These are phyloP conservation scores for Coprinellus micaceus DNA, from an alignment of 768 basidiomycete genomes.

Conservation along the genomic window DNA sequence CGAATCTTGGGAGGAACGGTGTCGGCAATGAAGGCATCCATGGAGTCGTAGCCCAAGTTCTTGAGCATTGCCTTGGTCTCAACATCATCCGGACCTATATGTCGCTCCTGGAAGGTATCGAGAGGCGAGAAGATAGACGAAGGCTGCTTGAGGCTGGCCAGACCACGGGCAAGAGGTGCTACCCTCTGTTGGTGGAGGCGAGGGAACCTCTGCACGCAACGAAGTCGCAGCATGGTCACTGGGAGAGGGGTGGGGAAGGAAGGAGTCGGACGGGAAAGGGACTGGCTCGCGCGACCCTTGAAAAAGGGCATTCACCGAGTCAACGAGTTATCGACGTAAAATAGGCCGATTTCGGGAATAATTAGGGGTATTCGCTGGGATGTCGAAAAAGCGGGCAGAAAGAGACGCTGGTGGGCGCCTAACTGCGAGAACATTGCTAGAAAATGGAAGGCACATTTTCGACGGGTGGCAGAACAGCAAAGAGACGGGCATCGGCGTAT, in stretches of 20 bases:
- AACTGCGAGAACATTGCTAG: constrained; percentile 8
- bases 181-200: constrained; percentile 19
- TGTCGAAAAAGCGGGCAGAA: neutral
- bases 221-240: constrained; percentile 21
- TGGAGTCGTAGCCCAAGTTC: constrained; percentile 75
- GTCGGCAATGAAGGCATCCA: constrained; percentile 84
- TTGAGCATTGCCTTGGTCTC: constrained; percentile 83
- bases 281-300: constrained; percentile 3
- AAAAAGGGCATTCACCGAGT: constrained; percentile 56
- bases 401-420: neutral
- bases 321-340: constrained; percentile 29
- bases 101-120: constrained; percentile 87
- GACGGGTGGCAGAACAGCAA: constrained; percentile 13
- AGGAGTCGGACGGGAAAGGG: constrained; percentile 12
- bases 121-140: constrained; percentile 74
- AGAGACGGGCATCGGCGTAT: constrained; percentile 4
- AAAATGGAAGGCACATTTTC: constrained; percentile 12
- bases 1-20: constrained; percentile 83
- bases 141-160: constrained; percentile 61
- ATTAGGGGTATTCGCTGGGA: constrained; percentile 4
- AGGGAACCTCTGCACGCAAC: constrained; percentile 17
- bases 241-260: constrained; percentile 16
- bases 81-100: constrained; percentile 86
- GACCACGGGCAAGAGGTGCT: constrained; percentile 30
- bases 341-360: constrained; percentile 23